Base-by-base conservation (phyloP, 352 stramenopile genomes). In the Globisporangium emineosum region DNA sequence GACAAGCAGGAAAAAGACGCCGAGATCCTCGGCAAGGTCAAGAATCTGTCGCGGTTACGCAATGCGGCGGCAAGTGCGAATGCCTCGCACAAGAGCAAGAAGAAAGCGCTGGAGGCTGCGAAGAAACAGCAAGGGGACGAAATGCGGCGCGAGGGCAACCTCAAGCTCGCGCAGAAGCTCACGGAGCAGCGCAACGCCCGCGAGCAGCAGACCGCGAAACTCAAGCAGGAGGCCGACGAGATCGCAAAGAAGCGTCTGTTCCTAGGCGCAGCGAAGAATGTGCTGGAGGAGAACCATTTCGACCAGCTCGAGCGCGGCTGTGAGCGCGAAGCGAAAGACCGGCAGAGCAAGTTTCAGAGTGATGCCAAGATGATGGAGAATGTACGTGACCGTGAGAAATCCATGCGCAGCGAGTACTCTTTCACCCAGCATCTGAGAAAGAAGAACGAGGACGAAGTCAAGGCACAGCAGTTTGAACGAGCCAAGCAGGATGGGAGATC, bases 231-330 rank as follows among this genome's bases (percentile, higher is more conserved):
- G 62, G 78, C 81, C 0, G 76, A 89, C 10, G 77, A 89, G 56
- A 69, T 92, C 7, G 76, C 80, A 5, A 93, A 90, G n/a, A 76
- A 90, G 68, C 70, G 86, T 7, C 71, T 88, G 75, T 96, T 96
- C 64, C 77, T 96, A 7, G 88, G 86, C n/a, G 88, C 88, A 0
- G 88, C 88, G 21, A 94, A 94, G 69, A 88, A 76, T 50, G 79
- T 93, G 74, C 70, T 94, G 5, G 86, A 96, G 54, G 83, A 91
- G 62, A 90, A 81, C 42, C 83, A 91, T 62, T 92, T 91, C 30
- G 75, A 86, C 42, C 79, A 89, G 40, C 77, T 86, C 29, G 69
- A 80, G 60, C 64, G 73, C 12, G 83, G 86, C 30, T 72, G 70
- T 1, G 88, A 94, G 52, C 72, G 88, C 5, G 76, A 86, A 40